Conservation (phyloP, 495 filamentous ascomycete genomes). For the Cercophora samala region DNA sequence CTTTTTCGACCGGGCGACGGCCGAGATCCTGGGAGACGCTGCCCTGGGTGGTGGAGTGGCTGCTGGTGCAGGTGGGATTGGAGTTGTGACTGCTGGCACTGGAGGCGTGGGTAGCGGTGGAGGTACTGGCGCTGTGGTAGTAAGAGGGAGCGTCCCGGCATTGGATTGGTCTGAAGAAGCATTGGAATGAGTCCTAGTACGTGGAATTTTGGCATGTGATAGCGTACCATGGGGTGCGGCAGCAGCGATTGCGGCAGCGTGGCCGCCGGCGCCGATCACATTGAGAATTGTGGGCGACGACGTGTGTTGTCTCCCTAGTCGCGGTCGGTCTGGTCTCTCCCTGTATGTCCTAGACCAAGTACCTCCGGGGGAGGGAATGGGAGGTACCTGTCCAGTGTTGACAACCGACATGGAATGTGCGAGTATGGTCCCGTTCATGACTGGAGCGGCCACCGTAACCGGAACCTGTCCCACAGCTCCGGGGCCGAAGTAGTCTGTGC, state of each 20-base stretch:
- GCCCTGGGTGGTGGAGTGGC: conserved; percentile 60
- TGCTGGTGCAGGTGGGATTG: conserved; percentile 22
- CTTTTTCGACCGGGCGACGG: conserved; percentile 48
- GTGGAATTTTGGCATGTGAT: not conserved
- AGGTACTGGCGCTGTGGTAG: conserved; percentile 51
- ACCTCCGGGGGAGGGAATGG: conserved; percentile 78
- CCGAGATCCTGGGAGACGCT: conserved; percentile 53
- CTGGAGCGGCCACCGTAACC: conserved; percentile 29
- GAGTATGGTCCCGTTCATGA: conserved; percentile 33
- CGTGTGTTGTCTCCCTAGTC: conserved; percentile 67
- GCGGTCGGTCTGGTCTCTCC: conserved; percentile 51
- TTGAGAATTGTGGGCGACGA: conserved; percentile 71
- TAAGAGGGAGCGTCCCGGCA: conserved; percentile 16
- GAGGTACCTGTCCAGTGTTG: conserved; percentile 72
- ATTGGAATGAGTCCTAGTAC: conserved; percentile 40
- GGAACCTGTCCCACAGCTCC: conserved; percentile 60
- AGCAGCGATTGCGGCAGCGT: conserved; percentile 22
- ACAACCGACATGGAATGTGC: conserved; percentile 70
- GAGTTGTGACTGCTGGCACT: conserved; percentile 23
- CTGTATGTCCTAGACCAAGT: conserved; percentile 45
- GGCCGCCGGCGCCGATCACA: conserved; percentile 26
- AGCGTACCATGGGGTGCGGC: conserved; percentile 1
- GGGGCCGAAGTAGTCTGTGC: conserved; percentile 84
- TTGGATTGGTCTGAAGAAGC: conserved; percentile 46
- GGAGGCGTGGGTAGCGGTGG: conserved; percentile 56